These are phyloP conservation scores for Pulicaria dysenterica DNA, from an alignment of 129 eudicot genomes.

Conservation along the genomic window DNA sequence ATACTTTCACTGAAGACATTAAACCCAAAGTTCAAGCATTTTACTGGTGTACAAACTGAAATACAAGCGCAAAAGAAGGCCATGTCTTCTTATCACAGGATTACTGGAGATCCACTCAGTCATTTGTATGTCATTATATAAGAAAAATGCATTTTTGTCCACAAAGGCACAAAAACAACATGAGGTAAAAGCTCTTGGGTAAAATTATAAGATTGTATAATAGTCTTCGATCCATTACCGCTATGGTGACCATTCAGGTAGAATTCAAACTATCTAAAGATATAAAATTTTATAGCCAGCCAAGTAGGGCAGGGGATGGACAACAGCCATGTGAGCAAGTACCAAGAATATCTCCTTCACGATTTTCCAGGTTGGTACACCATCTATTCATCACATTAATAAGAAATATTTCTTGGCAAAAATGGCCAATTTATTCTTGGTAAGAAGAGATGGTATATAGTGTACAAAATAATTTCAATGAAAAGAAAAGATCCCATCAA, in stretches of 20 bases:
- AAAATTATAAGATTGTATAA: conserved; percentile 6
- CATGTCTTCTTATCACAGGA: neutral
- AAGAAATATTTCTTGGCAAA: too few species aligned
- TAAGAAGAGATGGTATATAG: too few species aligned
- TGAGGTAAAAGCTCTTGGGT: conserved; percentile 5
- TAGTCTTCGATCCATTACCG: neutral
- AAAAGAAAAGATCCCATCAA: neutral
- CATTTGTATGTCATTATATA: neutral
- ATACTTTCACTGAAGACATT: neutral
- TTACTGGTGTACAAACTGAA: neutral
- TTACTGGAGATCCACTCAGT: neutral
- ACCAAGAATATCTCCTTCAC: too few species aligned
- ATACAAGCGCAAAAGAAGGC: conserved; percentile 7
- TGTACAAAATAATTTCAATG: neutral
- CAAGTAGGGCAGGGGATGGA: too few species aligned
- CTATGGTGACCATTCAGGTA: neutral
- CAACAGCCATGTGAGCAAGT: too few species aligned
- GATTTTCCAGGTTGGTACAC: too few species aligned
- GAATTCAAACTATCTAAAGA: neutral
- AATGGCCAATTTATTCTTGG: too few species aligned
- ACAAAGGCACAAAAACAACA: conserved; percentile 13
- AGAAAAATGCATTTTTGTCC: neutral
- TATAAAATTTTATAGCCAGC: neutral
- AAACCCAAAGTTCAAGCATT: conserved; percentile 2
- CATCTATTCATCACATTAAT: too few species aligned